A percentile compares a stretch with the other conserved stretches of the same genome.
Conservation (phyloP, 768 basidiomycete species). For the Podaxis rugospora region DNA sequence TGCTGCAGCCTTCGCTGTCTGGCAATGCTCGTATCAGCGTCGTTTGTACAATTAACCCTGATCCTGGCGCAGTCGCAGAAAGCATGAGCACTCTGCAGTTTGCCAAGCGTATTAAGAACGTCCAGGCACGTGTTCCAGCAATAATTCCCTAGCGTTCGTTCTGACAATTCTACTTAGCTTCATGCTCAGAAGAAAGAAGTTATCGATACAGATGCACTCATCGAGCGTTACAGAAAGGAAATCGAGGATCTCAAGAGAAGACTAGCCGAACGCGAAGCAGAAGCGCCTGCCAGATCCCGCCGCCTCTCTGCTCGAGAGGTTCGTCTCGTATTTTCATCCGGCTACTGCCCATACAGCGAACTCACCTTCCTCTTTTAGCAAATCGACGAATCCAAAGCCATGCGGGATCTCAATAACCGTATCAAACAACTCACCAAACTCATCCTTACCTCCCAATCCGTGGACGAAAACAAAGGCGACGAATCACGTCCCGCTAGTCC, state of each 20-base stretch:
- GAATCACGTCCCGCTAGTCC: conserved; percentile 81
- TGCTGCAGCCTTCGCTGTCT: conserved; percentile 91
- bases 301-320: conserved; percentile 51
- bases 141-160: neutral
- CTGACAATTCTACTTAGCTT: conserved; percentile 35
- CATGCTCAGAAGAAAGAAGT: conserved; percentile 92
- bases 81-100: conserved; percentile 87
- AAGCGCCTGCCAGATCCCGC: conserved; percentile 45
- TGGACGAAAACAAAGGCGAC: conserved; percentile 63
- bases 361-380: conserved; percentile 38
- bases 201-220: conserved; percentile 87
- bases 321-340: conserved; percentile 6
- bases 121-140: conserved; percentile 46
- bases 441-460: conserved; percentile 81
- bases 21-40: conserved; percentile 96
- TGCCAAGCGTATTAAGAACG: conserved; percentile 87
- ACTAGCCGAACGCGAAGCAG: conserved; percentile 65
- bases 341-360: neutral
- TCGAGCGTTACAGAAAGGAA: conserved; percentile 92
- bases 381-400: conserved; percentile 81
- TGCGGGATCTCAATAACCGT: conserved; percentile 75
- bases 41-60: conserved; percentile 93
- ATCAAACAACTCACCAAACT: conserved; percentile 82
- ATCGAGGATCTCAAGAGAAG: conserved; percentile 84
- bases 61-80: conserved; percentile 72